These are phyloP conservation scores for Aspergillus sp. DNA, from an alignment of 2,329 filamentous ascomycete species.

Conservation along the genomic window DNA sequence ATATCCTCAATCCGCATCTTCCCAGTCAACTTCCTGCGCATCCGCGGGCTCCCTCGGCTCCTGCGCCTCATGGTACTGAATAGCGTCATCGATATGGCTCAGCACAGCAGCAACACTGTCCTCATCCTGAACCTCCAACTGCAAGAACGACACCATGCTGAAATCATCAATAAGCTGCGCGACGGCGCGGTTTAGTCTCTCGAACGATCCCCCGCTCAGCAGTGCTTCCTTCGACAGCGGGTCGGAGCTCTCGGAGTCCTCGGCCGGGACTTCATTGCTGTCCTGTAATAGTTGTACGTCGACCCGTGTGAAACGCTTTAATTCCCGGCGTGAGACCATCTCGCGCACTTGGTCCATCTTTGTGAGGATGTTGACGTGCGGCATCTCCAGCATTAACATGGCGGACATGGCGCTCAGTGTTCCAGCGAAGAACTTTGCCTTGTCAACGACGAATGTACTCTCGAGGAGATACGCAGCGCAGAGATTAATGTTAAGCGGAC, in stretches of 20 bases:
- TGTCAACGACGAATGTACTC: constrained; percentile 91
- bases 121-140: constrained; percentile 85
- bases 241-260: constrained; percentile 57
- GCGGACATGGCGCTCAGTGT: constrained; percentile 96
- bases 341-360: constrained; percentile 98
- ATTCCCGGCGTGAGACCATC: constrained; percentile 79
- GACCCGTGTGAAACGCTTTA: constrained; percentile 87
- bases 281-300: constrained; percentile 81
- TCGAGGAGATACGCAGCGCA: constrained; percentile 95
- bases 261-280: constrained; percentile 43
- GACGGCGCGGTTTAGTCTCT: constrained; percentile 81
- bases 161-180: constrained; percentile 93
- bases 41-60: constrained; percentile 82
- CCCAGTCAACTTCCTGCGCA: constrained; percentile 55
- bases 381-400: constrained; percentile 98
- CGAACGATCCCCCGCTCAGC: constrained; percentile 80
- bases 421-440: constrained; percentile 95
- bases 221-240: constrained; percentile 66
- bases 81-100: constrained; percentile 91
- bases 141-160: constrained; percentile 94
- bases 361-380: constrained; percentile 91
- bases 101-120: constrained; percentile 83
- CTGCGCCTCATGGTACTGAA: constrained; percentile 90
- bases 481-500: constrained; percentile 82
- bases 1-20: constrained; percentile 33